Conservation (phyloP, 768 basidiomycete genomes). For the Leucosporidium yakuticum region DNA sequence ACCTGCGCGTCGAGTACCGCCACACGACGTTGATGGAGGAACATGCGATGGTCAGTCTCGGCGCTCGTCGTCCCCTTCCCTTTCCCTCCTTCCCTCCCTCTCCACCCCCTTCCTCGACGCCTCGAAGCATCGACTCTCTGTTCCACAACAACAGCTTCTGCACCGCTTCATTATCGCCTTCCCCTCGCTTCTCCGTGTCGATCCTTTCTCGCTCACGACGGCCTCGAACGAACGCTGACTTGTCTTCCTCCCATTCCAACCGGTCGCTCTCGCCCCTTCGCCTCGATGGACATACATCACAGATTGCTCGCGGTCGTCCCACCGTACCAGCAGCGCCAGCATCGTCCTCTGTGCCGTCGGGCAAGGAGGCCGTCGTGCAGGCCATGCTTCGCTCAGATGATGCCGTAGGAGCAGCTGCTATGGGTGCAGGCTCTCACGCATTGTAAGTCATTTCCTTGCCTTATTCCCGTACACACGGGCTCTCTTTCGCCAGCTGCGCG, state of each 20-base stretch:
- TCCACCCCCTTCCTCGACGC: background rate
- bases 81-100: background rate
- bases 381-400: slow-evolving; percentile 12
- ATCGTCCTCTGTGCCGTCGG: too few relatives aligned
- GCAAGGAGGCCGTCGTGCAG: background rate
- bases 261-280: too few relatives aligned
- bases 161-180: background rate
- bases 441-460: slow-evolving; percentile 3
- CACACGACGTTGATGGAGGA: slow-evolving; percentile 83
- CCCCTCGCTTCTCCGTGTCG: too few relatives aligned
- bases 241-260: too few relatives aligned
- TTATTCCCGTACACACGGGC: background rate
- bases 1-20: slow-evolving; percentile 83
- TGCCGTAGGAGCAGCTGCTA: slow-evolving; percentile 26
- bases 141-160: background rate
- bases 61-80: background rate
- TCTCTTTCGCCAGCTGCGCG: background rate
- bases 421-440: slow-evolving; percentile 5
- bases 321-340: too few relatives aligned
- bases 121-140: background rate
- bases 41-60: slow-evolving; percentile 47
- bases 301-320: too few relatives aligned
- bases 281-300: too few relatives aligned
- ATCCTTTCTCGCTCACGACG: too few relatives aligned
- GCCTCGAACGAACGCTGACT: too few relatives aligned